Evolutionary conservation across 192 early-diverging fungal species (phyloP), one percentile per base, ranked within the genome.

Genomic region (Coemansia sp.): DNA sequence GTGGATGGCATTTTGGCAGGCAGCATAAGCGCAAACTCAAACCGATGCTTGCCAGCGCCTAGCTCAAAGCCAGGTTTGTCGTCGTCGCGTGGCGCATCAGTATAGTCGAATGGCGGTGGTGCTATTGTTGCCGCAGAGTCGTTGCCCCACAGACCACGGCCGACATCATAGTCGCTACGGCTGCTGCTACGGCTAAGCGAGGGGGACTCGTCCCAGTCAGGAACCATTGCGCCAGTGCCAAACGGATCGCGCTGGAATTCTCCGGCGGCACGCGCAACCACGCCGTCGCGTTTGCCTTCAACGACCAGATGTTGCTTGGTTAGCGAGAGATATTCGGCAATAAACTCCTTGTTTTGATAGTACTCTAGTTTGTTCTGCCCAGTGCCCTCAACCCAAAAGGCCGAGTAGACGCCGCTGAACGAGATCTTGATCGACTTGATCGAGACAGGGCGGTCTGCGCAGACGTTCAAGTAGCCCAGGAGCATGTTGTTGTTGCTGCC

Each of bases 1-100:
- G 70, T 81, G 1, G 78, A 76, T 0, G 78, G 78, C 70, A 81
- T 67, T 12, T 67, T 64, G 0, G 78, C 46, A 15, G 73, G 78
- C 21, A 80, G 59, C 55, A 69, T 34, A 44, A 80, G 58, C 41
- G 60, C 70, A 65, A 80, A 80, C 42, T 53, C 68, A 9, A 80
- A 64, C 3, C 68, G 65, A 38, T 80, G 78, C 15, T 51, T 68
- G 1, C 78, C 78, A 0, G 62, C 36, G 0, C 66, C 29, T 48
- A 80, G 58, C 39, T 53, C 50, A 64, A 80, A 75, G 5, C 63
- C 63, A 5, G 48, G 45, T 3, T 31, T 66, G 19, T n/a, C 57
- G 6, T 23, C 39, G 23, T 61, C 55, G 37, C 1, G 14, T 25
- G 36, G 23, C 2, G 23, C 14, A 0, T 57, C 38, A 8, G 42